phyloP scores from a whole-genome alignment of 176 grass and related monocot species.

The Oropetium thomaeum region DNA sequence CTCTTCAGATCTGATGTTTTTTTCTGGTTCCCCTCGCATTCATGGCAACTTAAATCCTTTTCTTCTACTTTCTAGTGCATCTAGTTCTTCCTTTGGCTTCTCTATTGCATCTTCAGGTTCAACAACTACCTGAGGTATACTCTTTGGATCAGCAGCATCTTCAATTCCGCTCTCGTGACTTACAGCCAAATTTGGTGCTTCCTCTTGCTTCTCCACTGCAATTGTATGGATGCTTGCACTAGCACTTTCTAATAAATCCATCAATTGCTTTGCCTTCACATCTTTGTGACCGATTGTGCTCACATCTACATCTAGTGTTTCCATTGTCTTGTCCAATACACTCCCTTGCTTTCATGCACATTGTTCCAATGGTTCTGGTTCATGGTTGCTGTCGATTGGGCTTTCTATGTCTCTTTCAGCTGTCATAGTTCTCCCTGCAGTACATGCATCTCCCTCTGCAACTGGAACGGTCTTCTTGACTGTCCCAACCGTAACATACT shows the following conservation, averaged over 20 bases:
- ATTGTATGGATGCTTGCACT: not conserved
- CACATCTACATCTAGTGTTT: not conserved
- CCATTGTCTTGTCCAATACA: not conserved
- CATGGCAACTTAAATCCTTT: no score
- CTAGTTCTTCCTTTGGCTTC: not conserved
- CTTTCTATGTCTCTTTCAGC: constrained; percentile 21
- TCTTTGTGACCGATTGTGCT: not conserved
- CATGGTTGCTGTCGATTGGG: not conserved
- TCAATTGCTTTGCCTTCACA: not conserved
- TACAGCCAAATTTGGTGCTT: not conserved
- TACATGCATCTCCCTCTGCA: not conserved
- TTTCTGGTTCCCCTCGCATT: no score
- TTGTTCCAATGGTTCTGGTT: constrained; percentile 8
- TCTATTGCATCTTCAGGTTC: not conserved
- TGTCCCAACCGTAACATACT: constrained; percentile 54
- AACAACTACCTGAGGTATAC: no score
- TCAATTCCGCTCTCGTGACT: not conserved
- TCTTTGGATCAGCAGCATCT: not conserved
- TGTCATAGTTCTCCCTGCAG: not conserved
- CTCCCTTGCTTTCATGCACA: not conserved
- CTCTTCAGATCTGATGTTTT: no score
- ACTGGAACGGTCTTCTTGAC: constrained; percentile 27
- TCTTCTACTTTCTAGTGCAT: not conserved
- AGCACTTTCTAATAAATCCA: not conserved
- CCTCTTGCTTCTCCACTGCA: not conserved